phyloP scores from a whole-genome alignment of 768 basidiomycete genomes.

The Tylopilus vinaceipallidus region DNA sequence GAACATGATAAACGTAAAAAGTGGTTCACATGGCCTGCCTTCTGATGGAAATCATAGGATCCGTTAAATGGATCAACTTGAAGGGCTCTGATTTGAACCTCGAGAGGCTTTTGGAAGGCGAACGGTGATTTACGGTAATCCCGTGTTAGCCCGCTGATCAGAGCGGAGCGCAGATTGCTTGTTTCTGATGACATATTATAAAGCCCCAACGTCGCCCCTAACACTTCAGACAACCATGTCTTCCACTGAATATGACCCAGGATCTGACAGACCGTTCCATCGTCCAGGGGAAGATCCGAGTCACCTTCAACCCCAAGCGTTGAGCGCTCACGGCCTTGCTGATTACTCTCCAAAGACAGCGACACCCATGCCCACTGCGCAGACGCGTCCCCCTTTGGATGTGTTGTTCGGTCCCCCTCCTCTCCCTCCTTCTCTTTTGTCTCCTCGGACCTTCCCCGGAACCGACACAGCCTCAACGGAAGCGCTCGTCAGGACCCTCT shows the following conservation, averaged over 20 bases:
- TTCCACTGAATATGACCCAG: slow-evolving; percentile 9
- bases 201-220: too few relatives aligned
- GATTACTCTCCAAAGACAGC: slow-evolving; percentile 22
- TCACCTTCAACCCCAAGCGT: slow-evolving; percentile 15
- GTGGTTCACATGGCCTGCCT: too few relatives aligned
- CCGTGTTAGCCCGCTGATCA: too few relatives aligned
- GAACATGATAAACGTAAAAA: too few relatives aligned
- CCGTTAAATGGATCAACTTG: too few relatives aligned
- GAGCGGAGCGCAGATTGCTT: too few relatives aligned
- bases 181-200: too few relatives aligned
- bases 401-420: slow-evolving; percentile 24
- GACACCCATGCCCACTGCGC: slow-evolving; percentile 7
- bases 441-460: slow-evolving; percentile 37
- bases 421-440: slow-evolving; percentile 28
- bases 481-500: slow-evolving; percentile 40
- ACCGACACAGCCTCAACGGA: slow-evolving; percentile 37
- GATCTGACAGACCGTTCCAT: slow-evolving; percentile 13
- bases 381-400: slow-evolving; percentile 13
- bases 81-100: too few relatives aligned
- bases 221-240: too few relatives aligned
- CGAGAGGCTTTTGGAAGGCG: too few relatives aligned
- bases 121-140: too few relatives aligned
- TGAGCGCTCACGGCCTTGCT: slow-evolving; percentile 21
- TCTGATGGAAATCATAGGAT: too few relatives aligned
- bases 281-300: slow-evolving; percentile 19